Percentiles rank a stretch among this genome's conserved stretches.
phyloP scores from a whole-genome alignment of 2,329 filamentous ascomycete species.

The Penicillium aurantiogriseum region DNA sequence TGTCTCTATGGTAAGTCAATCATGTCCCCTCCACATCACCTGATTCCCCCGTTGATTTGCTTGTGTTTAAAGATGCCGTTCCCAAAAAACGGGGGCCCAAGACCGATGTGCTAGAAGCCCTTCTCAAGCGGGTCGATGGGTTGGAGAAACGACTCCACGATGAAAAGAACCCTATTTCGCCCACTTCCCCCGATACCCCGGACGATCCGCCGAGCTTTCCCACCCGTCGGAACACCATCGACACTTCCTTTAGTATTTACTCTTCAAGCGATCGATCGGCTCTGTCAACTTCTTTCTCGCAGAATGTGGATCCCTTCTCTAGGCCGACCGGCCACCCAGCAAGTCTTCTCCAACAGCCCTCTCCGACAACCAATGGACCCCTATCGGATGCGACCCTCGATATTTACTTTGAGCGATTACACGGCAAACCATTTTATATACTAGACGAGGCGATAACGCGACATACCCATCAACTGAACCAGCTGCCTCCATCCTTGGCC shows the following conservation, averaged over 20 bases:
- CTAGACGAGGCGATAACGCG: conserved; percentile 74
- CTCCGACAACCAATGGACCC: conserved; percentile 34
- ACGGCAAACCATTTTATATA: conserved; percentile 79
- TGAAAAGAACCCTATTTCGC: conserved; percentile 52
- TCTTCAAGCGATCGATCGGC: conserved; percentile 14
- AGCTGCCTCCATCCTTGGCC: conserved; percentile 55
- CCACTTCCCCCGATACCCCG: conserved; percentile 41
- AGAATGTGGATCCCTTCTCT: conserved; percentile 17
- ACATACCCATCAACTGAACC: conserved; percentile 67
- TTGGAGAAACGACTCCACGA: conserved; percentile 76
- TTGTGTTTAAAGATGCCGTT: conserved; percentile 64
- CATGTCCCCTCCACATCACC: conserved; percentile 9
- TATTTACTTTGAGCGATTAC: conserved; percentile 74
- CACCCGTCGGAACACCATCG: conserved; percentile 22
- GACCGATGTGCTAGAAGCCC: conserved; percentile 80
- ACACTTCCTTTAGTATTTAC: conserved; percentile 20
- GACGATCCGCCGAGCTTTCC: conserved; percentile 17
- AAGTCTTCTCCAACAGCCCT: conserved; percentile 13
- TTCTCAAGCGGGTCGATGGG: conserved; percentile 81
- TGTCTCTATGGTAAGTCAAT: conserved; percentile 75
- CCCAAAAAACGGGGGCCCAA: conserved; percentile 89
- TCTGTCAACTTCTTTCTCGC: conserved; percentile 15
- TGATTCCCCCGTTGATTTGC: conserved; percentile 34
- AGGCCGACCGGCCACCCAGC: conserved; percentile 14
- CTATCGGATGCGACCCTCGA: conserved; percentile 67